Conservation (phyloP, 176 grass and related monocot genomes). For the Hordeum vulgare region DNA sequence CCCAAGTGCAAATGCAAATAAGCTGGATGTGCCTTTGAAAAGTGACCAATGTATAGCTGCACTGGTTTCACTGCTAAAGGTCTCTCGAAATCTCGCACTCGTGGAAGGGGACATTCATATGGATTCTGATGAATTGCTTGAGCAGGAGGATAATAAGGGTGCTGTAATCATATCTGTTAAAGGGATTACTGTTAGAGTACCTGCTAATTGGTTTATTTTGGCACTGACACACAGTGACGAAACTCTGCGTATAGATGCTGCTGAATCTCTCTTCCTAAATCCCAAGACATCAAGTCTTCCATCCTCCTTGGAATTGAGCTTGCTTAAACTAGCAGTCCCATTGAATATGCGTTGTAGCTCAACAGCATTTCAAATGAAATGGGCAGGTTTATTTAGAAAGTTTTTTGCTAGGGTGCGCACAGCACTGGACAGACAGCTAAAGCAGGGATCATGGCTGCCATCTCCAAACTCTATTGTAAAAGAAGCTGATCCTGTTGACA, state of each 20-base stretch:
- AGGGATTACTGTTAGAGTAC: constrained; percentile 73
- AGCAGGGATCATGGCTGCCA: constrained; percentile 67
- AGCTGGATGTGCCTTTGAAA: constrained; percentile 44
- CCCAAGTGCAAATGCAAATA: constrained; percentile 34
- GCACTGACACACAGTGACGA: constrained; percentile 89
- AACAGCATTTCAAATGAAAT: constrained; percentile 98
- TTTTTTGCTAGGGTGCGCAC: constrained; percentile 93
- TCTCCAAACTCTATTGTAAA: constrained; percentile 17
- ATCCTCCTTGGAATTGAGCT: constrained; percentile 83
- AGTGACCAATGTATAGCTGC: constrained; percentile 88
- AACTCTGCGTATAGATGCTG: constrained; percentile 83
- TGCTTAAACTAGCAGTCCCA: constrained; percentile 76
- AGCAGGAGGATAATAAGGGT: constrained; percentile 23
- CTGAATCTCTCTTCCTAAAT: constrained; percentile 87
- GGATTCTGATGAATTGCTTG: constrained; percentile 22
- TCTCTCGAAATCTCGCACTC: constrained; percentile 76
- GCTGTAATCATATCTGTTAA: constrained; percentile 65
- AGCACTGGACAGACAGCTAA: constrained; percentile 88
- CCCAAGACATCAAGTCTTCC: constrained; percentile 94
- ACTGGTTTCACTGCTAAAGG: constrained; percentile 83
- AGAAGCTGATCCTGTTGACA: constrained; percentile 27
- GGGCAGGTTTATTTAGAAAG: constrained; percentile 88
- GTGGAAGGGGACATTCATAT: constrained; percentile 93
- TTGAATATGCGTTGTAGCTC: constrained; percentile 98
- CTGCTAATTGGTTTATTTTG: constrained; percentile 82